Evolutionary conservation across 2,329 filamentous ascomycete species (phyloP), one percentile per base, ranked within the genome.

Genomic region (Biscogniauxia mediterranea): DNA sequence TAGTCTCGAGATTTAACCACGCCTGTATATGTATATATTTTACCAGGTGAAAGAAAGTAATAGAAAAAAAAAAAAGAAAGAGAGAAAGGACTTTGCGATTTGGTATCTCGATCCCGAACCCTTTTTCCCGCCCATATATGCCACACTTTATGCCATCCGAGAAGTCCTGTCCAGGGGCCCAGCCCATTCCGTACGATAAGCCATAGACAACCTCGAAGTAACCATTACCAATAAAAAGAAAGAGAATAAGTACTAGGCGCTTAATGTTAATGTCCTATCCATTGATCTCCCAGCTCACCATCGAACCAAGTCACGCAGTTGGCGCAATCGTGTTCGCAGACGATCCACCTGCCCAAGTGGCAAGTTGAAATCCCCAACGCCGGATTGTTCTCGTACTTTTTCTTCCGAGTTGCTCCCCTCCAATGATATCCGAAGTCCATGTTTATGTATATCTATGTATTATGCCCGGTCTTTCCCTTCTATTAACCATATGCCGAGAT

Each of bases 301-400:
- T 9, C 28, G 7, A 11, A 6, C 13, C n/a, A 51, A 52, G 21
- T 26, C 9, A 55, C 49, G 28, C 56, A 13, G 46, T 11, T 20
- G 52, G 19, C 26, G 23, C 54, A 58, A 49, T 56, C 60, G 52
- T 49, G 51, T 32, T 54, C 54, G 52, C 51, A 59, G 56, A 60
- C 54, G 59, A 53, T 61, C 58, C 58, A 46, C 64, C 61, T 63
- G 62, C 54, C 28, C 58, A 56, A 21, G 51, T 60, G 50, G 38
- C 53, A 49, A 54, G 57, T 13, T 32, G 28, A 60, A 51, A 46
- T 46, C 17, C 15, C 38, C 13, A 46, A 46, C 50, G 50, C 50
- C 50, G 21, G 21, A 52, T 52, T 46, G 38, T 11, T 46, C 38
- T 46, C 38, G 38, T 46, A 15, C 38, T 46, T 46, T 42, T 46